phyloP scores from a whole-genome alignment of 768 basidiomycete species.

The Nidula microcarpa region DNA sequence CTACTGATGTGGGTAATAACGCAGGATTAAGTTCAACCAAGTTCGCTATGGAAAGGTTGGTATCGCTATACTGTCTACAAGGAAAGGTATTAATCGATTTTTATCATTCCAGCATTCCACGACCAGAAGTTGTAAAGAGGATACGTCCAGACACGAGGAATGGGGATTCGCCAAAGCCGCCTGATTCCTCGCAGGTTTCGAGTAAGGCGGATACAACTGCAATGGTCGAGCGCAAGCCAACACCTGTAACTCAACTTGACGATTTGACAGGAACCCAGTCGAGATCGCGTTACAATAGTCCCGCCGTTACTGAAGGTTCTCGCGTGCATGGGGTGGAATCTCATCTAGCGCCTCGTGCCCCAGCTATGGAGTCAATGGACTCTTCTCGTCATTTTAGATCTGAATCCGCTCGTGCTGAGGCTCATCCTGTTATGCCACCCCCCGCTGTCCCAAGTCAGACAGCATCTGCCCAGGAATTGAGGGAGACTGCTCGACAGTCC shows the following conservation, averaged over 20 bases:
- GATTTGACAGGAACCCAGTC: not conserved
- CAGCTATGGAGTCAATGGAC: no score
- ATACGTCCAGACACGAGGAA: conserved; percentile 37
- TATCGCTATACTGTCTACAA: not conserved
- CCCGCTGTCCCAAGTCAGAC: conserved; percentile 79
- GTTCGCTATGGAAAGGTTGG: conserved; percentile 65
- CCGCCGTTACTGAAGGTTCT: conserved; percentile 15
- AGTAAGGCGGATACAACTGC: not conserved
- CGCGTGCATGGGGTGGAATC: conserved; percentile 2
- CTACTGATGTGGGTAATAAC: conserved; percentile 21
- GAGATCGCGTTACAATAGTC: conserved; percentile 21
- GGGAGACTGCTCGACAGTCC: conserved; percentile 75
- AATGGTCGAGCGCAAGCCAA: not conserved
- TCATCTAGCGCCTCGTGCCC: no score
- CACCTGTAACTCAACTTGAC: no score
- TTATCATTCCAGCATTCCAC: conserved; percentile 51
- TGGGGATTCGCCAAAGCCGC: conserved; percentile 29
- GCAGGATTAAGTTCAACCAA: conserved; percentile 42
- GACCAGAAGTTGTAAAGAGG: conserved; percentile 78
- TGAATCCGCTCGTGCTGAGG: conserved; percentile 28
- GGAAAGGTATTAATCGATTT: not conserved
- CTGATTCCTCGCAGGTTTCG: not conserved
- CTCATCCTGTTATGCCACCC: conserved; percentile 65
- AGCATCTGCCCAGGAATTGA: conserved; percentile 70
- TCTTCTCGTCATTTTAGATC: no score